Percentiles rank a stretch among this genome's conserved stretches.
Evolutionary conservation across 1,284 basidiomycete genomes (phyloP).

Genomic region (Leccinum subrobustum): DNA sequence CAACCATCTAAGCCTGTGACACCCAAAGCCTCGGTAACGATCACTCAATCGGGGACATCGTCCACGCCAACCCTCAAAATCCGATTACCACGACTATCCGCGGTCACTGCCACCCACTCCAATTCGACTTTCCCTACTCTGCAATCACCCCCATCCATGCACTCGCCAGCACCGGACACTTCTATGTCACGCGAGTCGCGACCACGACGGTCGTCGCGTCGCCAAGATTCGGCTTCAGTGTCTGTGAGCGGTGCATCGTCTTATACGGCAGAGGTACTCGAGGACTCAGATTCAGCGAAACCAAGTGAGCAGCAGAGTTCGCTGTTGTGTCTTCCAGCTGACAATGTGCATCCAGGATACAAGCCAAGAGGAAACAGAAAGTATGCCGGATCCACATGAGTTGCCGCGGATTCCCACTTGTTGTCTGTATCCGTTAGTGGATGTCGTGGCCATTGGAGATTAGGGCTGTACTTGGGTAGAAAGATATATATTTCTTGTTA

Average conservation of each 20-base stretch:
- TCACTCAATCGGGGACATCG: slow-evolving; percentile 34
- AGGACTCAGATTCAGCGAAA: slow-evolving; percentile 30
- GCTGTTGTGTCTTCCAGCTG: not conserved
- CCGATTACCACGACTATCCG: slow-evolving; percentile 32
- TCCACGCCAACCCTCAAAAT: slow-evolving; percentile 37
- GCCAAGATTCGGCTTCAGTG: slow-evolving; percentile 31
- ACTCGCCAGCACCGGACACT: slow-evolving; percentile 29
- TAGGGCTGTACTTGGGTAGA: slow-evolving; percentile 25
- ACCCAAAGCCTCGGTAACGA: slow-evolving; percentile 36
- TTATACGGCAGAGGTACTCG: slow-evolving; percentile 28
- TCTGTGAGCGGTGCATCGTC: slow-evolving; percentile 35
- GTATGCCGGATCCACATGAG: slow-evolving; percentile 20
- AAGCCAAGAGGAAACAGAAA: slow-evolving; percentile 28
- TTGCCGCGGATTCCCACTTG: not conserved
- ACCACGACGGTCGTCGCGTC: slow-evolving; percentile 28
- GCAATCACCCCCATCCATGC: slow-evolving; percentile 25
- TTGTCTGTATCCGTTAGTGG: slow-evolving; percentile 4
- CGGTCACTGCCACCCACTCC: slow-evolving; percentile 30
- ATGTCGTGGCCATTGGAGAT: slow-evolving; percentile 4
- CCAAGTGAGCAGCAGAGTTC: slow-evolving; percentile 24
- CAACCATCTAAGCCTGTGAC: slow-evolving; percentile 29
- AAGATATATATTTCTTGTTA: slow-evolving; percentile 29
- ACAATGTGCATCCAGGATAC: slow-evolving; percentile 19
- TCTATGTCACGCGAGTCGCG: slow-evolving; percentile 26
- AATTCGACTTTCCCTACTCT: slow-evolving; percentile 16